A percentile compares a stretch with the other conserved stretches of the same genome.
Conservation (phyloP, 345 rosid genomes). For the Trapa incisa region DNA sequence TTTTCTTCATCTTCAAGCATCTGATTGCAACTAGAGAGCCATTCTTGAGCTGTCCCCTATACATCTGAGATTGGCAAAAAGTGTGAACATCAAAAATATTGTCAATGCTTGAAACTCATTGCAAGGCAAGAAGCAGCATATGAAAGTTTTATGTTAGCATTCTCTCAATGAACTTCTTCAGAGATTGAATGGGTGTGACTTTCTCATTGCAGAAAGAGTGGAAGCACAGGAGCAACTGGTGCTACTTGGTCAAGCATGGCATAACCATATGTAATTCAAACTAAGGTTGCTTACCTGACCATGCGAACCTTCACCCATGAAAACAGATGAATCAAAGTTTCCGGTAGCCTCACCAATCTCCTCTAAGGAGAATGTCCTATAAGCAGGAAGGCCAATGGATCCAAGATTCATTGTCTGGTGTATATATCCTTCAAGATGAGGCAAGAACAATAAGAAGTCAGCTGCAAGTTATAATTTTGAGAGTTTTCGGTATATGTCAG, state of each 20-base stretch:
- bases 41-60: constrained; percentile 64
- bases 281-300: constrained; percentile 47
- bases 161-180: neutral
- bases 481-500: neutral
- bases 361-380: constrained; percentile 69
- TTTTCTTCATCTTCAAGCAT: constrained; percentile 76
- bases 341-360: constrained; percentile 79
- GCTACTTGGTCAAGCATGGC: neutral
- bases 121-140: neutral
- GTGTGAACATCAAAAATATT: neutral
- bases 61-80: constrained; percentile 48
- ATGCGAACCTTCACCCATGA: constrained; percentile 89
- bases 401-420: constrained; percentile 88
- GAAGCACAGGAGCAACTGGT: neutral
- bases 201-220: neutral
- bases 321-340: constrained; percentile 72
- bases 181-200: neutral
- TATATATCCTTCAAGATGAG: constrained; percentile 49
- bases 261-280: neutral
- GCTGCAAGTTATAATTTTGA: neutral
- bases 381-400: constrained; percentile 76
- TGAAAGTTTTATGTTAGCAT: neutral
- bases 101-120: neutral
- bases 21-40: constrained; percentile 68
- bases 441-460: constrained; percentile 9